Base-by-base conservation (phyloP, 441 rosid genomes). In the Isatis lusitanica region DNA sequence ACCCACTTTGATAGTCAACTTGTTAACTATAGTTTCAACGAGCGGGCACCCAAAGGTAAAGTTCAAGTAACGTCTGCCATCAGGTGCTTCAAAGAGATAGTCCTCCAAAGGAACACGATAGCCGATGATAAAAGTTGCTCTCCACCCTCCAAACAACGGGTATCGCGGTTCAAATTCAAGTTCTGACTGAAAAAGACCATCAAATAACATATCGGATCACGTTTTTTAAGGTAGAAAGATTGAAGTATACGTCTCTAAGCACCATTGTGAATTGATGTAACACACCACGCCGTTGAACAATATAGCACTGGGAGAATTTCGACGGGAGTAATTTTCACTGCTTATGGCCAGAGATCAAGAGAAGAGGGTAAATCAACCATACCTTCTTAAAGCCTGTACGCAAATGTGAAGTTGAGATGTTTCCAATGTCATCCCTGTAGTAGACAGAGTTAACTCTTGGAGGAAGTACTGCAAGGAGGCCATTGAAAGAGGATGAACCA, bases 141-240 rank as follows among this genome's bases (percentile, higher is more conserved):
- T 90, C 99, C 99, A 96, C 63, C 98, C 98, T 81, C 99, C 99
- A 84, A 96, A 90, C 77, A 96, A 80, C 55, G 99, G 99, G 85
- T 93, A 93, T 2, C 97, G 88, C 4, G 98, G 98, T 77, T 93
- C 97, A 59, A 93, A 82, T 85, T 96, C 97, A 74, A 93, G 97
- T 78, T 96, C 98, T 36, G 98, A 91, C 98, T 93, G 97, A 82
- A 84, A 84, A 68, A 66, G 39, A 72, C 61, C 66, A 58, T 51
- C 65, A n/a, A 62, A 26, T 17, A 63, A 51, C 56, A 53, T 1
- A 48, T 31, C 15, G 28, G 12, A 58, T 63, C 47, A 48, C 68
- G 2, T 28, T 39, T 24, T 21, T 21, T 2, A 10, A 66, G 35
- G 60, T 36, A 36, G 58, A 35, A 51, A 31, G 36, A 39, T 43